Base-by-base conservation (phyloP, 768 basidiomycete species). In the Rhodotorula graminis region DNA sequence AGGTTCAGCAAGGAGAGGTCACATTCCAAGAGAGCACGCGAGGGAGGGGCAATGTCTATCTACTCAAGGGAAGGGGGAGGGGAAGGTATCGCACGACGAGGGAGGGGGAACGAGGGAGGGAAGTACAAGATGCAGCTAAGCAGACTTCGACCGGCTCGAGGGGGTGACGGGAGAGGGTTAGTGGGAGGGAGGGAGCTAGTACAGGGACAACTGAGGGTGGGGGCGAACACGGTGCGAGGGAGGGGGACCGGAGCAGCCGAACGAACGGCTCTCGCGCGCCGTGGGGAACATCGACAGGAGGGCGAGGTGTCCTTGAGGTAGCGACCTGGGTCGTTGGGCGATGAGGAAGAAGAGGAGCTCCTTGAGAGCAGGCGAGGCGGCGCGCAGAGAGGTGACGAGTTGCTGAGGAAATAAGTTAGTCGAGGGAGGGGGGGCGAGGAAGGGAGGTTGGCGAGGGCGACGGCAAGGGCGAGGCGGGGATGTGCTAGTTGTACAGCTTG, bases 361-460 rank as follows among this genome's bases (percentile, higher is more conserved):
- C 52, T 55, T 68, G 21, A 56, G 61, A 62, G 67, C 53, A 61
- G 60, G 46, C 50, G 25, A 25, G 49, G n/a, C 33, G 15, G 58
- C 49, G 55, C 57, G 42, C 15, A 25, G 42, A 18, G 37, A 59
- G 31, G 44, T 49, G 61, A 16, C 61, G 61, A 37, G 44, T 5
- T 37, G 61, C 49, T 23, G 60, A 46, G 23, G 46, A 25, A 53
- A 62, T 68, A 61, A 68, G 47, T 68, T 53, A 62, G 60, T 67
- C n/a, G 57, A 25, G 44, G 42, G 18, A 46, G 23, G 46, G 23
- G 5, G 33, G 14, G 37, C n/a, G 53, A 14, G n/a, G 23, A 18
- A 6, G 18, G 40, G 33, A 23, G n/a, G 52, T 11, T 23, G 62
- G 29, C 59, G 37, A 52, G 47, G 40, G 8, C 46, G 37, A 8